phyloP scores from a whole-genome alignment of 164 flowering plant species.

The Nelumbo lutea region DNA sequence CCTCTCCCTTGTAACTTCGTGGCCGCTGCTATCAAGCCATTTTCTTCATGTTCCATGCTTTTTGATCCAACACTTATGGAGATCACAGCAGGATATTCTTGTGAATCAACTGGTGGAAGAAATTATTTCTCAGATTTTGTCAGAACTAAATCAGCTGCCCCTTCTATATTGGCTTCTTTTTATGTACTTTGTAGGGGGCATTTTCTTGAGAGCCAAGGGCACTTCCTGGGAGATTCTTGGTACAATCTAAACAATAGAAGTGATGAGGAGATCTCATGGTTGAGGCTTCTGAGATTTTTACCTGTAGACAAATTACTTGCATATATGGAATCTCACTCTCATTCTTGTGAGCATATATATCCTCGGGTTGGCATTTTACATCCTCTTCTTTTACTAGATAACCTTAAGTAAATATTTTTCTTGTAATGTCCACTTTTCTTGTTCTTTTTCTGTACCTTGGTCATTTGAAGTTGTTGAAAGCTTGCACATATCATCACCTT shows the following conservation, averaged over 20 bases:
- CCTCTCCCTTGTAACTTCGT: conserved; percentile 8
- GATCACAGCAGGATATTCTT: background rate
- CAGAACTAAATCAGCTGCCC: background rate
- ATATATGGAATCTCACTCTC: conserved; percentile 3
- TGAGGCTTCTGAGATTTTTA: conserved; percentile 9
- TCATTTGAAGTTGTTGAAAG: background rate
- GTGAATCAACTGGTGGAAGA: background rate
- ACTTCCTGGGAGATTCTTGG: background rate
- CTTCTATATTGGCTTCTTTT: conserved; percentile 8
- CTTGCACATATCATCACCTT: background rate
- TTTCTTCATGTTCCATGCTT: conserved; percentile 1
- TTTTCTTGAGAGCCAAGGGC: background rate
- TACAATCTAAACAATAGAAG: background rate
- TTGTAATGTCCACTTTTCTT: background rate
- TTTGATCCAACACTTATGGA: conserved; percentile 1
- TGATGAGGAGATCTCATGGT: conserved; percentile 2
- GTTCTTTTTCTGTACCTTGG: background rate
- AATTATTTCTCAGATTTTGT: conserved; percentile 1
- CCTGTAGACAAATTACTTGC: conserved; percentile 8
- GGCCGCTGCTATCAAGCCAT: conserved; percentile 4
- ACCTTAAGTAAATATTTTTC: background rate
- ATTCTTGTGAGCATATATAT: conserved; percentile 6
- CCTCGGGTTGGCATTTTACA: conserved; percentile 1
- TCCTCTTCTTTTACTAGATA: background rate
- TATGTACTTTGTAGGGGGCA: conserved; percentile 9